Percentiles rank a stretch among this genome's conserved stretches.
phyloP scores from a whole-genome alignment of 192 early-diverging fungal species.

The Oehlia diaphana region DNA sequence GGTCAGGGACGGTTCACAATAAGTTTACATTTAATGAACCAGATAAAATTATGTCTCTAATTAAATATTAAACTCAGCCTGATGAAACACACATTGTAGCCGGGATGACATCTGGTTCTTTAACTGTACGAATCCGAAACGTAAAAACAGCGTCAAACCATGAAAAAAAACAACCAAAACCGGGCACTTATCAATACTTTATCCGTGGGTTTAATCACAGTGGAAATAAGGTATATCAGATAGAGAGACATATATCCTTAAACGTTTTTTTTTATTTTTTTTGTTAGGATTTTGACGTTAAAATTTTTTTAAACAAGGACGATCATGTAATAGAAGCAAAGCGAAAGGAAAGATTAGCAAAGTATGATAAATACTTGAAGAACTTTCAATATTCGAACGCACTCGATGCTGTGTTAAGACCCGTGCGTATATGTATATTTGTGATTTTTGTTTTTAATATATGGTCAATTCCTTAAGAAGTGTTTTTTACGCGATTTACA shows the following conservation, averaged over 20 bases:
- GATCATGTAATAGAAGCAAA: constrained; percentile 78
- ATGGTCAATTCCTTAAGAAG: neutral
- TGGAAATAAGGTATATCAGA: constrained; percentile 36
- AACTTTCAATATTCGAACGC: constrained; percentile 88
- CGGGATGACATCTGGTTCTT: constrained; percentile 88
- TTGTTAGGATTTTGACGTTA: neutral
- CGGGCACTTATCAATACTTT: constrained; percentile 74
- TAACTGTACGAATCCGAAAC: constrained; percentile 81
- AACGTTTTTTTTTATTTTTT: constrained; percentile 5
- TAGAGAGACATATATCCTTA: neutral
- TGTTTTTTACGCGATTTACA: neutral
- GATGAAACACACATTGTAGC: constrained; percentile 87
- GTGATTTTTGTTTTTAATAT: neutral
- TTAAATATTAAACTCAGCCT: constrained; percentile 47
- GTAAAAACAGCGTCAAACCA: constrained; percentile 36
- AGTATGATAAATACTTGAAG: constrained; percentile 84
- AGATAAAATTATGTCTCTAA: neutral
- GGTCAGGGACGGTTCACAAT: too few relatives aligned
- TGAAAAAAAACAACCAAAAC: constrained; percentile 29
- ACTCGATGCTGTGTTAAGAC: constrained; percentile 78
- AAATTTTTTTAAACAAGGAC: constrained; percentile 39
- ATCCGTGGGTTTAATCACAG: constrained; percentile 58
- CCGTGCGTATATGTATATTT: constrained; percentile 42
- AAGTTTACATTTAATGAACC: too few relatives aligned
- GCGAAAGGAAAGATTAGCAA: constrained; percentile 60